Conservation (phyloP, 306 rosid genomes). For the Cercis canadensis region DNA sequence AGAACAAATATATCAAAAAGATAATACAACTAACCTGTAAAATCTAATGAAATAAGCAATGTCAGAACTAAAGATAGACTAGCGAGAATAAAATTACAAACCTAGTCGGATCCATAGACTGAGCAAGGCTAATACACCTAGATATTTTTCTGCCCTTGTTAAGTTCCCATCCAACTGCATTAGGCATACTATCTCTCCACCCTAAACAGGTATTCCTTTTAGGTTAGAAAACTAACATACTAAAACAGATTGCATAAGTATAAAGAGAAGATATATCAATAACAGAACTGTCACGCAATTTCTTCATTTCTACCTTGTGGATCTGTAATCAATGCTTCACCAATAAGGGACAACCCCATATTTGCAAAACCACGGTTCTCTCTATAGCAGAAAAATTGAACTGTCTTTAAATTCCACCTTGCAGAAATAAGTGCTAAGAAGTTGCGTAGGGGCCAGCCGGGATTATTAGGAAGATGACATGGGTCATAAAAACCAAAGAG, state of each 20-base stretch:
- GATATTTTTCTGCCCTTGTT: slow-evolving; percentile 70
- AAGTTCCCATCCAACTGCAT: slow-evolving; percentile 93
- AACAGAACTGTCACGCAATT: slow-evolving; percentile 36
- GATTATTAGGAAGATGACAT: slow-evolving; percentile 85
- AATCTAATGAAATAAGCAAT: slow-evolving; percentile 3
- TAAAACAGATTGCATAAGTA: slow-evolving; percentile 16
- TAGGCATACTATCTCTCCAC: slow-evolving; percentile 63
- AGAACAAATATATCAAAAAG: slow-evolving; percentile 23
- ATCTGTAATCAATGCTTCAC: slow-evolving; percentile 71
- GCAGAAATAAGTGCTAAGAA: slow-evolving; percentile 76
- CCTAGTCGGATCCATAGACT: slow-evolving; percentile 97
- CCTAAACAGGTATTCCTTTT: slow-evolving; percentile 46
- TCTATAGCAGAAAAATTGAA: slow-evolving; percentile 84
- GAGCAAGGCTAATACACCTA: slow-evolving; percentile 84
- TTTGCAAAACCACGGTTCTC: slow-evolving; percentile 96
- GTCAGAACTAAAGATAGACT: background rate
- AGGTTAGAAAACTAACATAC: slow-evolving; percentile 35
- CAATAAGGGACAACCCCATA: slow-evolving; percentile 78
- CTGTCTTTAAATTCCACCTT: slow-evolving; percentile 78
- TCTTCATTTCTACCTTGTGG: slow-evolving; percentile 64
- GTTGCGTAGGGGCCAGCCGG: slow-evolving; percentile 99
- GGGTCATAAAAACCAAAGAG: slow-evolving; percentile 97
- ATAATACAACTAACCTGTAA: slow-evolving; percentile 33
- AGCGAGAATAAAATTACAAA: slow-evolving; percentile 29
- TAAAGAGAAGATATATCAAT: slow-evolving; percentile 23